phyloP scores from a whole-genome alignment of 1,139 yeast genomes.

The Suhomyces coccinellae region DNA sequence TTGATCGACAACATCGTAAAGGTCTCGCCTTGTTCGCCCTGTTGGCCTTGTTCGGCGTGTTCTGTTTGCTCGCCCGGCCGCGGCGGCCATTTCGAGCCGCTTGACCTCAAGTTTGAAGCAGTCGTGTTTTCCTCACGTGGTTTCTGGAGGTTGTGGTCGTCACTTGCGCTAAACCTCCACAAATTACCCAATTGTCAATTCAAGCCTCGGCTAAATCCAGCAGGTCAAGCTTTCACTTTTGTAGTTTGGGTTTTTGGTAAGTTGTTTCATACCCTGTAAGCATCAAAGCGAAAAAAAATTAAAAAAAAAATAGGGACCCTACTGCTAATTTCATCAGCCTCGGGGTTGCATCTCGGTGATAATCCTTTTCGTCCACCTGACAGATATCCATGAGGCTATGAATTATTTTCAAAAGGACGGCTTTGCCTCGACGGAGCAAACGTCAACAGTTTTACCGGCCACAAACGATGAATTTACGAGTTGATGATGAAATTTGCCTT shows the following conservation, averaged over 20 bases:
- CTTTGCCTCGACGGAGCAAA: too few species aligned
- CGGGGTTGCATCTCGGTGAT: conserved; percentile 3
- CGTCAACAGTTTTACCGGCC: too few species aligned
- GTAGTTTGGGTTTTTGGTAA: conserved; percentile 1
- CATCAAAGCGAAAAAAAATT: background rate
- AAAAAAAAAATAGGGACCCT: background rate
- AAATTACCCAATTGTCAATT: background rate
- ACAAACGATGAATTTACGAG: too few species aligned
- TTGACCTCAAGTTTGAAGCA: too few species aligned
- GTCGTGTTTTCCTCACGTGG: background rate
- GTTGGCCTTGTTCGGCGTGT: background rate
- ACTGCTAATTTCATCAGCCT: background rate
- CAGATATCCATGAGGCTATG: conserved; percentile 1
- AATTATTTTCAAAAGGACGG: background rate
- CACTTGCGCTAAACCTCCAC: background rate
- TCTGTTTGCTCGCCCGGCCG: too few species aligned
- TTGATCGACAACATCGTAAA: background rate
- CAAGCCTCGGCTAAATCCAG: conserved; percentile 2
- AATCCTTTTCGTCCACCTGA: conserved; percentile 1
- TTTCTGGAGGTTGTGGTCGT: background rate
- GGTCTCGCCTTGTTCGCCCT: background rate
- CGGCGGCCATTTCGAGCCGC: too few species aligned
- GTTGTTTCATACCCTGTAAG: background rate
- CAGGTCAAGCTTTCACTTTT: conserved; percentile 1
- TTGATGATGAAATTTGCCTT: too few species aligned